Evolutionary conservation across 352 stramenopile genomes (phyloP), one percentile per base, ranked within the genome.

Genomic region (Poterioochromonas sp.): DNA sequence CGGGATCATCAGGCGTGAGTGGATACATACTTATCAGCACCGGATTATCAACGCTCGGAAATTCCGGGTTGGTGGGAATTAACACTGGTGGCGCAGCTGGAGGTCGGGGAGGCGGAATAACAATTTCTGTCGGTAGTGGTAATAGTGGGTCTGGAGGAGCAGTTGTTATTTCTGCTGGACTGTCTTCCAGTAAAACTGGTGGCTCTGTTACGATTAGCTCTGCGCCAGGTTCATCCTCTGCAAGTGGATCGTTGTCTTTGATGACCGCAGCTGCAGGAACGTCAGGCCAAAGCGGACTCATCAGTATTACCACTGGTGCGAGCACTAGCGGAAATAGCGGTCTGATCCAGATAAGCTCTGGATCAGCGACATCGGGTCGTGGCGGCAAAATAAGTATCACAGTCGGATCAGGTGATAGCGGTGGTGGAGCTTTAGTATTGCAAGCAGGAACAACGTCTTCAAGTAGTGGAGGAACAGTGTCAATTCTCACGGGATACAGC

Each of bases 11-110:
- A 18, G 82, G 83, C n/a, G 68, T 79, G 47, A 85, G 79, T 44
- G 81, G 83, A 39, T 49, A 76, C 12, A 34, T 85, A 29, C 35
- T 64, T 20, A 62, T 86, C 34, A 79, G 69, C 3, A 84, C 73
- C 1, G 83, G 83, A 39, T 40, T 74, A 2, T 64, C 80, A 12
- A 60, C 29, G 18, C 37, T 53, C 15, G 76, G 41, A 29, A 81
- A 82, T 69, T 76, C 69, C 51, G 83, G 83, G 18, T 62, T 73
- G 12, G 44, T 89, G 12, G 74, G 22, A 20, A 78, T 90, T 49
- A 76, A 2, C 1, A 37, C 65, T 40, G 65, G 65, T n/a, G 29
- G 3, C 15, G 37, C 70, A 34, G 39, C 18, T 11, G 22, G n/a
- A 5, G 76, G 26, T 60, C 0, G 1, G 12, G 76, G 40, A 32